Conservation (phyloP, 1,139 yeast species). For the Dujonia santamariae region DNA sequence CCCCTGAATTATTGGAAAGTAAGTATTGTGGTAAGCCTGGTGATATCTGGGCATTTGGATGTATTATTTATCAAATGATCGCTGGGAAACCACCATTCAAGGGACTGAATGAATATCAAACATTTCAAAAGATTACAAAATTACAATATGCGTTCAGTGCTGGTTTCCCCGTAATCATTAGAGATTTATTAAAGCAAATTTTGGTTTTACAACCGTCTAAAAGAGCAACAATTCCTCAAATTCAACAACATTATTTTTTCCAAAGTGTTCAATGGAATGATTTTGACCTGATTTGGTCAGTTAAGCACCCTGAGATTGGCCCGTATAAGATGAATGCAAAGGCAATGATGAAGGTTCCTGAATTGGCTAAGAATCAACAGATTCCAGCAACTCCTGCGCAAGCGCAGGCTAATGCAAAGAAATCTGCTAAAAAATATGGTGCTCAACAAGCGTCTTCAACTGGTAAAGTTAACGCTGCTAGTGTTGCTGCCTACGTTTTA, state of each 20-base stretch:
- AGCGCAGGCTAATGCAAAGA: not conserved
- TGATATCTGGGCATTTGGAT: slow-evolving; percentile 82
- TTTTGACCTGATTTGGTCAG: slow-evolving; percentile 63
- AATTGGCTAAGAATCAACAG: slow-evolving; percentile 25
- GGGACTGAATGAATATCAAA: slow-evolving; percentile 70
- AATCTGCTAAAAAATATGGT: not conserved
- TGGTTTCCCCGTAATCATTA: slow-evolving; percentile 45
- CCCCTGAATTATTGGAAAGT: slow-evolving; percentile 68
- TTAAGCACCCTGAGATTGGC: slow-evolving; percentile 69
- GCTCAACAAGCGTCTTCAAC: not conserved
- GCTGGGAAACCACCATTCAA: slow-evolving; percentile 81
- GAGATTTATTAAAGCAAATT: slow-evolving; percentile 45
- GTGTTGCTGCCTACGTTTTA: slow-evolving; percentile 46
- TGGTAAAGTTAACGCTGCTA: slow-evolving; percentile 33
- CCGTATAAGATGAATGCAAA: slow-evolving; percentile 61
- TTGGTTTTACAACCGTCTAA: slow-evolving; percentile 44
- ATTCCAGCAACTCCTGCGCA: slow-evolving; percentile 2
- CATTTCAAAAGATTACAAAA: slow-evolving; percentile 50
- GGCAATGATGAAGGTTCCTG: slow-evolving; percentile 56
- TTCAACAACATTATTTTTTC: slow-evolving; percentile 67
- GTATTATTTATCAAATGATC: slow-evolving; percentile 71
- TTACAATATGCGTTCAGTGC: slow-evolving; percentile 66
- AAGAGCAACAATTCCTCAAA: slow-evolving; percentile 36
- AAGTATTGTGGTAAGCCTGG: slow-evolving; percentile 74
- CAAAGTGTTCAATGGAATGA: slow-evolving; percentile 63